phyloP scores from a whole-genome alignment of 768 basidiomycete species.

The Candolleomyces eurysporus region DNA sequence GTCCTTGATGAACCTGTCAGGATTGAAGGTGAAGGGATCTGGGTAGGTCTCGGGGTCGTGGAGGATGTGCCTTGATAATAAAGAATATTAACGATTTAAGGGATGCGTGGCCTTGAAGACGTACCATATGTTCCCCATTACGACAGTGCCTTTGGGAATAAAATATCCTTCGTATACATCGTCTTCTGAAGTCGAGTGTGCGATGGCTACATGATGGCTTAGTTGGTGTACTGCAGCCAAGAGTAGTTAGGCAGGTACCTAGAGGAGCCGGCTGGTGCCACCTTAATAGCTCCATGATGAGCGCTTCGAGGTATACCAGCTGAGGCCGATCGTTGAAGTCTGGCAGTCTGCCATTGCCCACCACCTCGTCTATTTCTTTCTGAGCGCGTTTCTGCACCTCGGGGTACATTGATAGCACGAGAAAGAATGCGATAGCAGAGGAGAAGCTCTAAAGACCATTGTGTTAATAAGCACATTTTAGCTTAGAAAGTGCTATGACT shows the following conservation, averaged over 20 bases:
- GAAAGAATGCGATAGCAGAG: no score
- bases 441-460: not conserved
- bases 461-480: not conserved
- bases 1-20: conserved; percentile 26
- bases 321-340: conserved; percentile 12
- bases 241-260: conserved; percentile 12
- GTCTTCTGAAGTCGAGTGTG: conserved; percentile 31
- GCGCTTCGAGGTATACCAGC: conserved; percentile 12
- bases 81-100: not conserved
- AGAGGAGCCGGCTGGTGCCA: conserved; percentile 15
- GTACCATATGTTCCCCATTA: conserved; percentile 35
- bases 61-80: conserved; percentile 26
- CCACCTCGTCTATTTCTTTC: conserved; percentile 19
- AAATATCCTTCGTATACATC: conserved; percentile 39
- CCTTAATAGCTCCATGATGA: conserved; percentile 19
- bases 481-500: no score
- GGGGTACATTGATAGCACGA: conserved; percentile 24
- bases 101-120: not conserved
- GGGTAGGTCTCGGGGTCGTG: conserved; percentile 31
- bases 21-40: conserved; percentile 29
- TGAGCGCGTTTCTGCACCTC: conserved; percentile 28
- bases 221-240: not conserved
- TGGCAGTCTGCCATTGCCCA: conserved; percentile 17
- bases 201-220: conserved; percentile 19
- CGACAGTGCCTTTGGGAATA: conserved; percentile 32